Base-by-base conservation (phyloP, 495 filamentous ascomycete genomes). In the Bacidia gigantensis region DNA sequence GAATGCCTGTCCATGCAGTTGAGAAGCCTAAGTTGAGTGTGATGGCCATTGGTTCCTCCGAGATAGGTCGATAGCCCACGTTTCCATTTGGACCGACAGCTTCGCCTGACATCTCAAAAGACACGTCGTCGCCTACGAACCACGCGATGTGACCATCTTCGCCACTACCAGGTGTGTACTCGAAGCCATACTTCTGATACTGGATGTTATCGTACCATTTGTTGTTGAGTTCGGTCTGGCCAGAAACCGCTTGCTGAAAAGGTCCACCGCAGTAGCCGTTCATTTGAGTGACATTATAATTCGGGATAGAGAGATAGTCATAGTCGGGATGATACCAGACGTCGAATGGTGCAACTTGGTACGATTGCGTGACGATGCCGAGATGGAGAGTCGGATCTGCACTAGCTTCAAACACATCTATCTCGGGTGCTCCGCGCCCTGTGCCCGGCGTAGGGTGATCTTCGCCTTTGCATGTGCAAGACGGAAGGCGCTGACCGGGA, bases 21-120 rank as follows among this genome's bases (percentile, higher is more conserved):
- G 76, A 79, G 75, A 87, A 85, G 53, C 84, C 84, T 61, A 86
- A 69, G 56, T 88, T 87, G 61, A 80, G 69, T 51, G 86, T 67
- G 5, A 86, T 65, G 7, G 73, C 56, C 78, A 88, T 75, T 1
- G 84, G 84, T 50, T 88, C 84, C 47, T 77, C 62, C 0, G 82
- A 80, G 50, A 87, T 77, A 22, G 75, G 63, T 25, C 83, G 71
- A 56, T 82, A 76, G 29, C 82, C 82, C 53, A 87, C 66, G 60
- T 87, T 86, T 25, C 83, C 84, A 46, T 87, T 86, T 3, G 79
- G 79, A 7, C 81, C 74, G 20, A 85, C 65, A 11, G 84, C 73
- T 10, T 74, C 69, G 2, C 67, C 75, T 48, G 84, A 78, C 26
- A 87, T 62, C 26, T 72, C 80, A 79, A 78, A 87, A 17, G 78